Evolutionary conservation across 352 stramenopile species (phyloP), one percentile per base, ranked within the genome.

Genomic region (Globisporangium ultimum): DNA sequence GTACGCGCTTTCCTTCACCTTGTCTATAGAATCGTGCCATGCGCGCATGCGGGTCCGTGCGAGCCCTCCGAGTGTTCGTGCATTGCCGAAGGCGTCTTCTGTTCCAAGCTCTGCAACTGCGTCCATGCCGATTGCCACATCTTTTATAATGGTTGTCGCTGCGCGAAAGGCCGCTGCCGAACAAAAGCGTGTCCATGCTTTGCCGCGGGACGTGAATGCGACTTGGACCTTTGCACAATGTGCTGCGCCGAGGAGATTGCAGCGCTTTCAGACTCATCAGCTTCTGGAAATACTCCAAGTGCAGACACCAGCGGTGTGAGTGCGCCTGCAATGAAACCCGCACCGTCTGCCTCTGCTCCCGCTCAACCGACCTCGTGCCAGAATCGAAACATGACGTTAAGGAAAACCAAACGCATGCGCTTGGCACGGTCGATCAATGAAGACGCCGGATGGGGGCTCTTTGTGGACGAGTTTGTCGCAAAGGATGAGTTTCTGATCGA

Each of bases 401-500:
- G 73, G 7, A 76, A 75, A 49, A 68, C 73, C 41, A 89, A 91
- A 48, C 77, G 76, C 21, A 67, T 93, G 42, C 78, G 93, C 17
- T 63, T 98, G 42, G 90, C 68, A 17, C 76, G 81, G 28, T 98
- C 91, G 9, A 85, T 60, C 1, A 80, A 97, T 48, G 65, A 74
- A 48, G 70, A 78, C 48, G 89, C 89, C 49, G 93, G 90, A 17
- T 98, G 87, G 88, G 96, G 96, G 7, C 69, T 98, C 10, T 99
- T 96, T 63, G 88, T 92, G 5, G 88, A 95, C 53, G 66, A 96
- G 38, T 65, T 67, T 41, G 74, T 98, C 18, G 80, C 82, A 38
- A 98, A 97, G 59, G 90, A 95, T 36, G 89, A 98, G 58, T 98
- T 97, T 63, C 79, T 99, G 38, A 81, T 92, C 60, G 93, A 98